These are phyloP conservation scores for Thyridium curvatum DNA, from an alignment of 2,329 filamentous ascomycete genomes.

Conservation along the genomic window DNA sequence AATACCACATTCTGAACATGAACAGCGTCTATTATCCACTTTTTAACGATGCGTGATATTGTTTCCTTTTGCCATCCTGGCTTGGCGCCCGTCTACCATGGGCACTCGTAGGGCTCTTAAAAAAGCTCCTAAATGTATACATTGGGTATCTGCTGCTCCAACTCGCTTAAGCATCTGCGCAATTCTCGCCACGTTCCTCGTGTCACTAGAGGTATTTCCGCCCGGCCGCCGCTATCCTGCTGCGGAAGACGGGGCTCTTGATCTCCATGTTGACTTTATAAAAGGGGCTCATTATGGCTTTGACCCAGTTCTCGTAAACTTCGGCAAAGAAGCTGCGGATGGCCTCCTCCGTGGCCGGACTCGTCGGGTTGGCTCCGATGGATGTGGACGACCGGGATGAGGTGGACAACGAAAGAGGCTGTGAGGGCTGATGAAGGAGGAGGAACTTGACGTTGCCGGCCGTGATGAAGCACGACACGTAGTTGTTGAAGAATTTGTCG, in stretches of 20 bases:
- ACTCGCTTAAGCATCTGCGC: too few relatives aligned
- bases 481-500: conserved; percentile 94
- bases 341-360: conserved; percentile 88
- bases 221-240: conserved; percentile 76
- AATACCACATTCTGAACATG: background rate
- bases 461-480: conserved; percentile 92
- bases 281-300: conserved; percentile 96
- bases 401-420: conserved; percentile 12
- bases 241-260: conserved; percentile 77
- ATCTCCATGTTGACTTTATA: conserved; percentile 82
- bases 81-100: too few relatives aligned
- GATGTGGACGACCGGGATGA: conserved; percentile 56
- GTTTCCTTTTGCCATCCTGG: too few relatives aligned
- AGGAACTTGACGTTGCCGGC: conserved; percentile 91
- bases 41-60: too few relatives aligned
- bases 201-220: conserved; percentile 76
- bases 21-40: too few relatives aligned
- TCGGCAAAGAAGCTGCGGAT: conserved; percentile 92
- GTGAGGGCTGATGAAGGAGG: conserved; percentile 74
- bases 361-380: conserved; percentile 77
- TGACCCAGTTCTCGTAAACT: conserved; percentile 94
- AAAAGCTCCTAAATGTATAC: too few relatives aligned
- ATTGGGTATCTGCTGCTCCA: too few relatives aligned
- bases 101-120: too few relatives aligned
- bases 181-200: too few relatives aligned